Percentiles rank a stretch among this genome's conserved stretches.
These are phyloP conservation scores for Nymphaea colorata DNA, from an alignment of 164 flowering plant species.

Conservation along the genomic window DNA sequence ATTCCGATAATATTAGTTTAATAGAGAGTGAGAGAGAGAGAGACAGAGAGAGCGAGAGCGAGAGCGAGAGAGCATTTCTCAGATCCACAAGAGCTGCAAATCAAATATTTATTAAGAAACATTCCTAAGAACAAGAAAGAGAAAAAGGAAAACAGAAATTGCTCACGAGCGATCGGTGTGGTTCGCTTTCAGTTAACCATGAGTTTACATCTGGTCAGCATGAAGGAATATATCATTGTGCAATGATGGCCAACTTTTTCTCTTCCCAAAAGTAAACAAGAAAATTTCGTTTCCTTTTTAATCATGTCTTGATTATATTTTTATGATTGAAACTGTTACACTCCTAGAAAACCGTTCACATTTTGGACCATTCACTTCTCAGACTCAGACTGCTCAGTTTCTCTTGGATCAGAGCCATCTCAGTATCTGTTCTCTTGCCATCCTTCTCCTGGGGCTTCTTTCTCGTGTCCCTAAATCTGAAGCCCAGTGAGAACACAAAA, in stretches of 20 bases:
- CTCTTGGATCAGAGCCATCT: background rate
- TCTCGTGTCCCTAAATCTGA: background rate
- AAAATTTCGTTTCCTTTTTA: background rate
- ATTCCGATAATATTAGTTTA: background rate
- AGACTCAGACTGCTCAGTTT: background rate
- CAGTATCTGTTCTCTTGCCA: background rate
- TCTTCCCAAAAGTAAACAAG: background rate
- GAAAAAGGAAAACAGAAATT: background rate
- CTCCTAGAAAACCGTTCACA: background rate
- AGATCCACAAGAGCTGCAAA: background rate
- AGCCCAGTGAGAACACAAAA: background rate
- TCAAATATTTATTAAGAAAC: background rate
- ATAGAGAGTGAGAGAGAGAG: background rate
- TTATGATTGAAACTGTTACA: background rate
- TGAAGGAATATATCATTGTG: background rate
- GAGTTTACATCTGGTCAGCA: slow-evolving; percentile 1
- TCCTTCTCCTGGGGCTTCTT: background rate
- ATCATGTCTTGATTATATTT: too few relatives aligned
- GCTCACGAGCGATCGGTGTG: background rate
- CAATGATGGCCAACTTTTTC: background rate
- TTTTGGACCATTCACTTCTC: background rate
- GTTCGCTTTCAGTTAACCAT: background rate
- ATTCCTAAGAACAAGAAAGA: background rate
- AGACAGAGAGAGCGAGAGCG: background rate
- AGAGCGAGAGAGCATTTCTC: background rate